These are phyloP conservation scores for Penicillium sp. DNA, from an alignment of 2,329 filamentous ascomycete genomes.

Conservation along the genomic window DNA sequence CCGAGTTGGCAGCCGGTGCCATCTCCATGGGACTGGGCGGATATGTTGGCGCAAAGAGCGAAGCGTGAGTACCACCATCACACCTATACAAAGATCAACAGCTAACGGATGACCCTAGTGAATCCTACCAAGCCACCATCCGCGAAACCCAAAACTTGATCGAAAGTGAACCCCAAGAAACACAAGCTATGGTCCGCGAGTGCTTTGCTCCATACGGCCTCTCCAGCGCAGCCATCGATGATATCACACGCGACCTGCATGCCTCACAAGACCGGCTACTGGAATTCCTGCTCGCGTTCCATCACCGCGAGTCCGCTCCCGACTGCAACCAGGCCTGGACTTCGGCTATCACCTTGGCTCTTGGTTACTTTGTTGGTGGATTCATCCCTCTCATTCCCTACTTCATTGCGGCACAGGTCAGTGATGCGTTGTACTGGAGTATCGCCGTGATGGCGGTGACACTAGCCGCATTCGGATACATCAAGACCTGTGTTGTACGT, in stretches of 20 bases:
- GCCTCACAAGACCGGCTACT: conserved; percentile 41
- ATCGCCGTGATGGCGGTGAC: conserved; percentile 45
- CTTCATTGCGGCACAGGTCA: conserved; percentile 55
- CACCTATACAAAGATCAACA: neutral
- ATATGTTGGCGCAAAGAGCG: conserved; percentile 62
- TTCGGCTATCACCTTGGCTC: conserved; percentile 65
- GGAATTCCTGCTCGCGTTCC: conserved; percentile 51
- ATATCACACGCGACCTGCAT: conserved; percentile 40
- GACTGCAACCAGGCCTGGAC: conserved; percentile 48
- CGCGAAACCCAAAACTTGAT: conserved; percentile 46
- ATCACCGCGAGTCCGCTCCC: conserved; percentile 48
- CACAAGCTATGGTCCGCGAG: conserved; percentile 40
- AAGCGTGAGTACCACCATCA: conserved; percentile 43
- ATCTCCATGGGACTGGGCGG: conserved; percentile 80
- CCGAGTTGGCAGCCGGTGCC: conserved; percentile 72
- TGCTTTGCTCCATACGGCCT: conserved; percentile 46
- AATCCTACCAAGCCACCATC: conserved; percentile 49
- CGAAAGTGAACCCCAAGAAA: conserved; percentile 37
- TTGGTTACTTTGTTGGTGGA: conserved; percentile 70
- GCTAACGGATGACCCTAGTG: conserved; percentile 23
- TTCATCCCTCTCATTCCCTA: conserved; percentile 72
- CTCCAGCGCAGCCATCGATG: conserved; percentile 34
- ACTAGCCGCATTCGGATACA: conserved; percentile 44
- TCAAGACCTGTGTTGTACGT: conserved; percentile 49
- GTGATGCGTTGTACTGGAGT: conserved; percentile 52